A percentile compares a stretch with the other conserved stretches of the same genome.
phyloP scores from a whole-genome alignment of 2,329 filamentous ascomycete species.

The Botrytis galanthina region DNA sequence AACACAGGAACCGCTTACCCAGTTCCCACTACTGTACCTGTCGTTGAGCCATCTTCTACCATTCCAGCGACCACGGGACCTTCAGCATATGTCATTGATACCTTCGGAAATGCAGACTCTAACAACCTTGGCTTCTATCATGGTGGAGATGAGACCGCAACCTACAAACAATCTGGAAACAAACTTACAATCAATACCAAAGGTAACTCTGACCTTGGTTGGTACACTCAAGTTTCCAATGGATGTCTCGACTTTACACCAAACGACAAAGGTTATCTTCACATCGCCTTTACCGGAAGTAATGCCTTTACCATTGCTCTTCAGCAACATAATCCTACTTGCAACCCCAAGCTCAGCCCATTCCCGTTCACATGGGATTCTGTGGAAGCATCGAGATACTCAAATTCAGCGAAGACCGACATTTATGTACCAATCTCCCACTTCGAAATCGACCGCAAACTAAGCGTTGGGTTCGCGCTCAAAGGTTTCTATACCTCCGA shows the following conservation, averaged over 20 bases:
- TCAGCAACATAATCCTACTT: slow-evolving; percentile 64
- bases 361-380: slow-evolving; percentile 68
- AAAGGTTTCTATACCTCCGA: slow-evolving; percentile 61
- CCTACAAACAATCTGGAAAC: slow-evolving; percentile 49
- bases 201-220: slow-evolving; percentile 57
- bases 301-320: slow-evolving; percentile 62
- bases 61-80: slow-evolving; percentile 50
- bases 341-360: slow-evolving; percentile 53
- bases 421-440: slow-evolving; percentile 67
- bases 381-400: slow-evolving; percentile 61
- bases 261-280: slow-evolving; percentile 58
- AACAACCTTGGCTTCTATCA: slow-evolving; percentile 66
- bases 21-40: slow-evolving; percentile 43
- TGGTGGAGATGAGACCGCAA: slow-evolving; percentile 60
- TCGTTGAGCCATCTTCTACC: slow-evolving; percentile 46
- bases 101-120: slow-evolving; percentile 50
- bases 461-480: slow-evolving; percentile 58
- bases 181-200: slow-evolving; percentile 55
- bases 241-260: slow-evolving; percentile 55
- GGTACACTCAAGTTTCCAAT: slow-evolving; percentile 56
- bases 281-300: slow-evolving; percentile 61
- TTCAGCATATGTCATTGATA: slow-evolving; percentile 57
- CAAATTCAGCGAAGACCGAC: slow-evolving; percentile 45
- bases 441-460: slow-evolving; percentile 59
- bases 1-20: slow-evolving; percentile 49